A percentile compares a stretch with the other conserved stretches of the same genome.
Evolutionary conservation across 1,139 yeast genomes (phyloP).

Genomic region (Zhuliangozyma blackwelliae): DNA sequence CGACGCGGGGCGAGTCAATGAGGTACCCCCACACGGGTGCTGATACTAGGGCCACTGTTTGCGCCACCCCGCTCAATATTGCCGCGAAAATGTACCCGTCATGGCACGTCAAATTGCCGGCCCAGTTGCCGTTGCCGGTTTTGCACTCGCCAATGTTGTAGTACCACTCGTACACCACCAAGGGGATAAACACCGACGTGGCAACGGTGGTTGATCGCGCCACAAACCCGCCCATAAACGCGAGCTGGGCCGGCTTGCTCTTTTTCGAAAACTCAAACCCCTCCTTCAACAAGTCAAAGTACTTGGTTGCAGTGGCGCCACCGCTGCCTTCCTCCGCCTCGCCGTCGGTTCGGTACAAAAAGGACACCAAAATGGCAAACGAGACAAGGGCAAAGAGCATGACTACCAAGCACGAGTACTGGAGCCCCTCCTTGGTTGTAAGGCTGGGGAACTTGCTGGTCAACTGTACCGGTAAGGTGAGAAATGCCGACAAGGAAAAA

Average conservation of each 20-base stretch:
- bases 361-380: slow-evolving; percentile 34
- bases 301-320: slow-evolving; percentile 2
- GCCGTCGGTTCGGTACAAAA: slow-evolving; percentile 31
- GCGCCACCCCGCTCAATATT: slow-evolving; percentile 63
- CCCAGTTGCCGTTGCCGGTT: slow-evolving; percentile 23
- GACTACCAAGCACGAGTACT: slow-evolving; percentile 46
- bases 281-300: slow-evolving; percentile 34
- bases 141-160: slow-evolving; percentile 47
- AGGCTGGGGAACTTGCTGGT: slow-evolving; percentile 20
- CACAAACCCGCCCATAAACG: slow-evolving; percentile 60
- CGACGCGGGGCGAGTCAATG: slow-evolving; percentile 41
- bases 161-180: slow-evolving; percentile 57
- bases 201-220: slow-evolving; percentile 63
- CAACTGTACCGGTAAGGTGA: slow-evolving; percentile 45
- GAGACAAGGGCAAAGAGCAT: slow-evolving; percentile 39
- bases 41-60: slow-evolving; percentile 50
- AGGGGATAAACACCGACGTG: slow-evolving; percentile 59
- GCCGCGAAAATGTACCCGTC: slow-evolving; percentile 67
- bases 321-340: slow-evolving; percentile 1
- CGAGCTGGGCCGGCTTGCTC: slow-evolving; percentile 38
- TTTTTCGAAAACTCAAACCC: slow-evolving; percentile 39
- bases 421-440: slow-evolving; percentile 37
- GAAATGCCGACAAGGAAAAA: slow-evolving; percentile 46
- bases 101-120: slow-evolving; percentile 44
- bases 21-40: slow-evolving; percentile 64